Conservation (phyloP, 176 grass and related monocot species). For the Bothriochloa decipiens region DNA sequence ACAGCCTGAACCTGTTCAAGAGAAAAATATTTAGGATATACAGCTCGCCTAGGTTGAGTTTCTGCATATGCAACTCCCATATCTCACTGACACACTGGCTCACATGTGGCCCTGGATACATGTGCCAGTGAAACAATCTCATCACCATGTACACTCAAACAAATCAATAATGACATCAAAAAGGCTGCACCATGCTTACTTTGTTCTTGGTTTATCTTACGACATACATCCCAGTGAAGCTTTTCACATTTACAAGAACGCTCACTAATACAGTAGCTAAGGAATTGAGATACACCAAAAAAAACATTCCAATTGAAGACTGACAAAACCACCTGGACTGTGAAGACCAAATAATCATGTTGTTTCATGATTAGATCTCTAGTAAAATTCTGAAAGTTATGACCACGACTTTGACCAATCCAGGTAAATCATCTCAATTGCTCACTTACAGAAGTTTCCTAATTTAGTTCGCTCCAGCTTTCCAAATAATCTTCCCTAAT, state of each 20-base stretch:
- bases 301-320: conserved; percentile 8
- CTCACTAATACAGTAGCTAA: not conserved
- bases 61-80: not conserved
- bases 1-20: conserved; percentile 71
- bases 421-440: conserved; percentile 17
- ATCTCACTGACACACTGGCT: not conserved
- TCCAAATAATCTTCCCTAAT: not conserved
- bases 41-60: not conserved
- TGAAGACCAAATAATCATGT: conserved; percentile 23
- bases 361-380: conserved; percentile 17
- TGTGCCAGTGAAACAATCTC: not conserved
- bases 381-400: not conserved
- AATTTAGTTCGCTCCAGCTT: conserved; percentile 8
- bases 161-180: conserved; percentile 20
- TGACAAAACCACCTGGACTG: conserved; percentile 20
- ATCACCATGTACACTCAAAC: conserved; percentile 16
- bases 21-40: not conserved
- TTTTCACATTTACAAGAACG: not conserved
- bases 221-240: not conserved
- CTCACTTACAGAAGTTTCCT: not conserved
- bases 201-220: conserved; percentile 15
- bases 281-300: conserved; percentile 25
- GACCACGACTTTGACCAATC: not conserved
- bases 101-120: not conserved
- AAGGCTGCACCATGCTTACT: conserved; percentile 9